Evolutionary conservation across 129 eudicot genomes (phyloP).

Genomic region (Oenanthe sinensis): DNA sequence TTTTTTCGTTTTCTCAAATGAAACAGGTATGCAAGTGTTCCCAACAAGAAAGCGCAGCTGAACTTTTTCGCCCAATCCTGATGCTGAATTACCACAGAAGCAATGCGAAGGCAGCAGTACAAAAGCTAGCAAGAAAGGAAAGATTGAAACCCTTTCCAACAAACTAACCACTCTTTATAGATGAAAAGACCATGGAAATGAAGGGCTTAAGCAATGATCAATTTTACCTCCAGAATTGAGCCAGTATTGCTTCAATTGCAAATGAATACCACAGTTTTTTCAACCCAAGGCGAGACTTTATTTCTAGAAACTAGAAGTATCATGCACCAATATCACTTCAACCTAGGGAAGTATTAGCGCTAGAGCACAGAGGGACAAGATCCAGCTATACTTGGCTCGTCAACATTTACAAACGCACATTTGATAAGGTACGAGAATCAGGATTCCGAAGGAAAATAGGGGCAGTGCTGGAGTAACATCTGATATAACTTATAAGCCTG

Average conservation of each 20-base stretch:
- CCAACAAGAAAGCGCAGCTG: conserved; percentile 41
- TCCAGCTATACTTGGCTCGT: neutral
- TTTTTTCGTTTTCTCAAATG: neutral
- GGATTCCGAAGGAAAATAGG: neutral
- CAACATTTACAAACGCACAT: neutral
- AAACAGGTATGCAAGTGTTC: conserved; percentile 69
- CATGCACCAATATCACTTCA: neutral
- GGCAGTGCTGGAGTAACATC: neutral
- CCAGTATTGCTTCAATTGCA: conserved; percentile 37
- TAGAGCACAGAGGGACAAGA: neutral
- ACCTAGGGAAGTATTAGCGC: neutral
- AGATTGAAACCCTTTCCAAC: neutral
- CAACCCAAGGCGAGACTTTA: conserved; percentile 36
- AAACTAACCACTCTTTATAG: neutral
- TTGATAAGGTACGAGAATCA: neutral
- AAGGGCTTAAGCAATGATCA: neutral
- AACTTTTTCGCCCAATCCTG: conserved; percentile 53
- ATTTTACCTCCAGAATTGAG: neutral
- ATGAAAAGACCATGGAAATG: neutral
- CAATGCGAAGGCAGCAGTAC: conserved; percentile 11
- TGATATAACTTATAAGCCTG: neutral
- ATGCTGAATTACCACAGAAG: conserved; percentile 22
- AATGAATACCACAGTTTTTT: conserved; percentile 47
- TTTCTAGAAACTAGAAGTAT: conserved; percentile 11
- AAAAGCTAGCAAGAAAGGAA: neutral